Base-by-base conservation (phyloP, 495 filamentous ascomycete species). In the Penicillium daleae region DNA sequence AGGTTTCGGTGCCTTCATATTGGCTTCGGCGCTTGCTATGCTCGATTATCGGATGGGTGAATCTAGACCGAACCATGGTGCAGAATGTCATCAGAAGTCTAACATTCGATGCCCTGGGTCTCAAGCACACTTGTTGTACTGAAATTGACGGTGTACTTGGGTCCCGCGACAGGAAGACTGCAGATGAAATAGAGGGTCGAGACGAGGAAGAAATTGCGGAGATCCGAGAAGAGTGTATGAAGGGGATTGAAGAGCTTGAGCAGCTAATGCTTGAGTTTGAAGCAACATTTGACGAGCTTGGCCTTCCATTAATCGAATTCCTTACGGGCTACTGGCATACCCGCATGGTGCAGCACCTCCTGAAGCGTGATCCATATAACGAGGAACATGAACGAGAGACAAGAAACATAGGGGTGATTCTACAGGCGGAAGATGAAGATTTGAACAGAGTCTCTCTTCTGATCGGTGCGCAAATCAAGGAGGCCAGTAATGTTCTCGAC, bases 61-160 rank as follows among this genome's bases (percentile, higher is more conserved):
- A n/a, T 29, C 2, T 3, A 33, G 19, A 4, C 17, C 12, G 15
- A 10, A 2, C 2, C 3, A n/a, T 37, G 4, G 19, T 15, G 7
- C 8, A 8, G 27, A 17, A n/a, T 24, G 12, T 54, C 4, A 33
- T 54, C 7, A 19, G 51, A 54, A 32, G n/a, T n/a, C 8, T 54
- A n/a, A 54, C 51, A 2, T 54, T 54, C 22, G 51, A 54, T 24
- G 51, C 51, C 4, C 29, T 54, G n/a, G 51, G 51, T 17, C 51
- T 54, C 29, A 54, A 54, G 13, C 51, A 54, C 10, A 54, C 51
- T 4, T 54, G 51, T 54, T 54, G 51, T 19, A 54, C 37, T 33
- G 51, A 54, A 22, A 54, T 54, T 13, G 51, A 54, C 31, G 51
- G 51, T 24, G 51, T 54, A 7, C 3, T 13, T 9, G 9, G n/a